Percentiles rank a stretch among this genome's conserved stretches.
phyloP scores from a whole-genome alignment of 164 flowering plant species.

The Hamamelis virginiana region DNA sequence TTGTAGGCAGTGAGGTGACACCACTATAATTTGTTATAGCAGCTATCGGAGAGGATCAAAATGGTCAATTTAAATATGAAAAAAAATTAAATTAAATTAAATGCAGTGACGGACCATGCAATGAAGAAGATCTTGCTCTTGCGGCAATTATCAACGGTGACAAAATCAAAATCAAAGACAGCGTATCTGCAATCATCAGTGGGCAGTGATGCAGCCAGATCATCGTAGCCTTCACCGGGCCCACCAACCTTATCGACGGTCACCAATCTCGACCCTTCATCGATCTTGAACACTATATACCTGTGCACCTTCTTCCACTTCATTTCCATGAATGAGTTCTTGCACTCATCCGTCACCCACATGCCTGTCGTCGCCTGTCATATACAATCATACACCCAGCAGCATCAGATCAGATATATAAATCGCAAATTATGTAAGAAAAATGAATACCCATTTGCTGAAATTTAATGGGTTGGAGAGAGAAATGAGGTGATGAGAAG shows the following conservation, averaged over 20 bases:
- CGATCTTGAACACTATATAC: slow-evolving; percentile 92
- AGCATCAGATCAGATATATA: background rate
- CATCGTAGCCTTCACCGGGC: slow-evolving; percentile 73
- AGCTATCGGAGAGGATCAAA: too few relatives aligned
- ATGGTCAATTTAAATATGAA: background rate
- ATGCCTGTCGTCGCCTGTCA: slow-evolving; percentile 83
- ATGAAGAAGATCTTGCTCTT: slow-evolving; percentile 99
- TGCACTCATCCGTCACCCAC: slow-evolving; percentile 88
- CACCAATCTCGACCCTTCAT: slow-evolving; percentile 67
- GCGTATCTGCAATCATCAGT: slow-evolving; percentile 93
- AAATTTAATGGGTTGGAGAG: too few relatives aligned
- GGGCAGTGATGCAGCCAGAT: slow-evolving; percentile 80
- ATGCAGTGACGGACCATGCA: slow-evolving; percentile 57
- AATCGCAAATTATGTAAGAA: background rate
- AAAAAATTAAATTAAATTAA: background rate
- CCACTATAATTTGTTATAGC: too few relatives aligned
- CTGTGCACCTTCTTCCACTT: slow-evolving; percentile 91
- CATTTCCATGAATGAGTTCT: slow-evolving; percentile 90
- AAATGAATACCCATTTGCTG: background rate
- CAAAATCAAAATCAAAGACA: slow-evolving; percentile 91
- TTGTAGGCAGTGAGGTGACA: too few relatives aligned
- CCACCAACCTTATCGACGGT: slow-evolving; percentile 93
- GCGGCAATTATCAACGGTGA: slow-evolving; percentile 87
- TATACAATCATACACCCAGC: background rate
- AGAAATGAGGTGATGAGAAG: background rate